Evolutionary conservation across 305 asterid species (phyloP), one percentile per base, ranked within the genome.

Genomic region (Plantago coronopus): DNA sequence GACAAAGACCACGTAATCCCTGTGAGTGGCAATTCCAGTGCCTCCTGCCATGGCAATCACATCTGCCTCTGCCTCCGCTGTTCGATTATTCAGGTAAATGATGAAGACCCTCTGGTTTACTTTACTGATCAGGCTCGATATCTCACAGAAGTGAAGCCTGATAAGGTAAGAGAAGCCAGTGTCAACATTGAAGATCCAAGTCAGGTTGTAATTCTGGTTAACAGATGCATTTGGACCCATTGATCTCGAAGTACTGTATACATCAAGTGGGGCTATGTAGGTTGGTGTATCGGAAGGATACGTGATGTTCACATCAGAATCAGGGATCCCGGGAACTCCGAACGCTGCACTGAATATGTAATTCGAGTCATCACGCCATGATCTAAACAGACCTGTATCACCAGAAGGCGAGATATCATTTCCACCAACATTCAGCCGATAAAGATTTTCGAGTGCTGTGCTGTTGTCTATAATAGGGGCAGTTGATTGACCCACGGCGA

Each of bases 111-210:
- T 46, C 23, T 61, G 66, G 55, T 57, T 62, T 25, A 14, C 25
- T 49, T 22, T 61, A 53, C 0, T 2, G 31, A 61, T 22, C 27
- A 20, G 9, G 18, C 21, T 63, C 0, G 67, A 34, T 34, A 68
- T 29, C 54, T 72, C 66, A 40, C 73, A 63, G 44, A 72, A 72
- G 57, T 72, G 73, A 19, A 72, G 69, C 59, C 70, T 67, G 49
- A 72, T 48, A 1, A 68, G 59, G 45, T 73, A 73, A 4, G 56
- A 50, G 73, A 73, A 73, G 25, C 67, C 69, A 27, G 66, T 17
- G 37, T 72, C 70, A 5, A 73, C 54, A 21, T 15, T 47, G 17
- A 73, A 68, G 3, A 16, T 17, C 74, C 74, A 73, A 19, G 65
- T 69, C 61, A 69, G 66, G 25, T 69, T 69, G 45, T n/a, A 63